Conservation (phyloP, 1,284 basidiomycete species). For the Trichosporon faecale region DNA sequence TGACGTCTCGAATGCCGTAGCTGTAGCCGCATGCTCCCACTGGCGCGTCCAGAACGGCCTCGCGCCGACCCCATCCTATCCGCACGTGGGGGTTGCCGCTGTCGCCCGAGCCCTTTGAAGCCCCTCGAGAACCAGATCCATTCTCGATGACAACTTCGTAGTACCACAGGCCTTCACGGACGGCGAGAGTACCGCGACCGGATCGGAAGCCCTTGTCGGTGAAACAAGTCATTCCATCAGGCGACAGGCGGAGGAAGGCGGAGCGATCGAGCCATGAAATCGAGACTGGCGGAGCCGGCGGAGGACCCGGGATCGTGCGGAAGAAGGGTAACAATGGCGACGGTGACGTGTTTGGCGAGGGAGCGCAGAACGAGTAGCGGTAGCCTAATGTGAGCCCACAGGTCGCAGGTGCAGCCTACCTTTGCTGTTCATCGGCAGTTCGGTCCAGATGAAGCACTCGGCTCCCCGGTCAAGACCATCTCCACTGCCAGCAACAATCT, state of each 20-base stretch:
- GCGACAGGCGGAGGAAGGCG: conserved; percentile 67
- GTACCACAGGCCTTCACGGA: conserved; percentile 90
- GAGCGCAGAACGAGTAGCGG: conserved; percentile 54
- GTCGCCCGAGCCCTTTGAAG: conserved; percentile 51
- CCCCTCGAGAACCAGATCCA: conserved; percentile 58
- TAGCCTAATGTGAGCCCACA: conserved; percentile 33
- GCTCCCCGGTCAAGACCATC: conserved; percentile 42
- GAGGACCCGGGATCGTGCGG: conserved; percentile 43
- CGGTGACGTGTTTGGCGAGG: conserved; percentile 44
- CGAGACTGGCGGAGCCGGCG: conserved; percentile 42
- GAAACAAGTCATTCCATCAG: conserved; percentile 70
- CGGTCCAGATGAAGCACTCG: conserved; percentile 49
- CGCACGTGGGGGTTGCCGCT: conserved; percentile 66
- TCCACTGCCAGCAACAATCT: conserved; percentile 35
- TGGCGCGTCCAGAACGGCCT: conserved; percentile 87
- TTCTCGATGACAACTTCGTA: conserved; percentile 80
- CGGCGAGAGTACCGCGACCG: conserved; percentile 81
- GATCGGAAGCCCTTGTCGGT: conserved; percentile 89
- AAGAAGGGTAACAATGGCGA: conserved; percentile 43
- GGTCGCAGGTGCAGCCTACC: conserved; percentile 28
- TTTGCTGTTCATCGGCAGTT: conserved; percentile 48
- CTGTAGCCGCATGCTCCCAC: conserved; percentile 91
- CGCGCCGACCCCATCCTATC: conserved; percentile 85
- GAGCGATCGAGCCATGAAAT: conserved; percentile 57
- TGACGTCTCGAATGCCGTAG: conserved; percentile 86